Evolutionary conservation across 148 eudicot species (phyloP).

Genomic region (Rhododendron molle): DNA sequence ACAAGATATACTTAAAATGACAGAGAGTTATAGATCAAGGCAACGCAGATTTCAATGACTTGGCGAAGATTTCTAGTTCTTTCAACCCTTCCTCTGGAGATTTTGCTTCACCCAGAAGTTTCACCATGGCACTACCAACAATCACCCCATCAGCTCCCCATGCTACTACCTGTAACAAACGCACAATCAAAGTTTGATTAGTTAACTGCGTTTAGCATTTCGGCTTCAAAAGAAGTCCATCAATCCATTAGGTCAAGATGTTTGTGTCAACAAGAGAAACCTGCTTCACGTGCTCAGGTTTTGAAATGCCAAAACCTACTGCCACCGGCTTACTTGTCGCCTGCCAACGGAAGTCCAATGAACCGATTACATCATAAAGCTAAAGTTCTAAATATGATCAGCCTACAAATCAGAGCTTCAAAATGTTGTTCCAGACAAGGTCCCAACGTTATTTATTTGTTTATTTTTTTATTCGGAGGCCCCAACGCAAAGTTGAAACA

Average conservation of each 20-base stretch:
- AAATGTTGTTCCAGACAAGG: not conserved
- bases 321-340: conserved; percentile 76
- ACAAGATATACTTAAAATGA: not conserved
- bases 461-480: not conserved
- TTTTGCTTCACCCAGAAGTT: conserved; percentile 56
- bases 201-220: not conserved
- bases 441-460: not conserved
- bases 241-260: not conserved
- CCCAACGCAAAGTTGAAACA: not conserved
- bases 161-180: conserved; percentile 47
- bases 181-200: not conserved
- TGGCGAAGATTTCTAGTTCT: not conserved
- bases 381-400: not conserved
- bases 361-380: not conserved
- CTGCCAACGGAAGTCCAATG: conserved; percentile 26
- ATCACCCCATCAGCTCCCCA: conserved; percentile 98
- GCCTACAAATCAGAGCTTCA: not conserved
- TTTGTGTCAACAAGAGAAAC: conserved; percentile 18
- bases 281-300: conserved; percentile 82
- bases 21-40: not conserved
- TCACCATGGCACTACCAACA: conserved; percentile 83
- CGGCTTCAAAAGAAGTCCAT: not conserved
- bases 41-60: not conserved
- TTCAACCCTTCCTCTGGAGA: not conserved
- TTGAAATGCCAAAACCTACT: conserved; percentile 91